Evolutionary conservation across 169 alveolate species (phyloP).

Genomic region (Cryptosporidium ryanae): DNA sequence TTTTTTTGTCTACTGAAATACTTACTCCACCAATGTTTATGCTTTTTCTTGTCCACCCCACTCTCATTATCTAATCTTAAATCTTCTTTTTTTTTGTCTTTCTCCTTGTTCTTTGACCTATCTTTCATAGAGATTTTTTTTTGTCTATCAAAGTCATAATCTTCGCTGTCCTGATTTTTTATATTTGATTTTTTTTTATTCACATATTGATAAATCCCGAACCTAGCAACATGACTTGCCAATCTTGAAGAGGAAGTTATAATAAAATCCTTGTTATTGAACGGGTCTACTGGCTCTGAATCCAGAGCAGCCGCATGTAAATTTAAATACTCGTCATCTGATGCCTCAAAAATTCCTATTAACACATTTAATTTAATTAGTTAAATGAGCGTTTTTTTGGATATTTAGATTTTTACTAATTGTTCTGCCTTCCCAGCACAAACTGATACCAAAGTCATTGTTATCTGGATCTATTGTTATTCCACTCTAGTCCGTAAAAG

Average conservation of each 20-base stretch:
- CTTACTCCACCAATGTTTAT: slow-evolving; percentile 41
- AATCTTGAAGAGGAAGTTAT: slow-evolving; percentile 20
- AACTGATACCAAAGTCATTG: too few relatives aligned
- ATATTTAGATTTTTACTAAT: neutral
- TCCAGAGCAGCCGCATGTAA: slow-evolving; percentile 57
- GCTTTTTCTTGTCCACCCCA: neutral
- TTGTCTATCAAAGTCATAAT: neutral
- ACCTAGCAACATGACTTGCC: slow-evolving; percentile 35
- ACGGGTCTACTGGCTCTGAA: slow-evolving; percentile 71
- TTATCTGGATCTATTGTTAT: too few relatives aligned
- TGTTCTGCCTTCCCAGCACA: neutral
- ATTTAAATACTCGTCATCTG: slow-evolving; percentile 47
- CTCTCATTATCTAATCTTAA: neutral
- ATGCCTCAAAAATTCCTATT: slow-evolving; percentile 54
- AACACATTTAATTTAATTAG: neutral
- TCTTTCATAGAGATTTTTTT: neutral
- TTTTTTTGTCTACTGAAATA: slow-evolving; percentile 20
- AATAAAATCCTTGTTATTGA: slow-evolving; percentile 33
- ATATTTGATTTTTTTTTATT: neutral
- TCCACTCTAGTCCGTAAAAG: too few relatives aligned
- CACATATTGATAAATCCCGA: slow-evolving; percentile 41
- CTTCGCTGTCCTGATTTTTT: neutral
- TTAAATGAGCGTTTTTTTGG: neutral
- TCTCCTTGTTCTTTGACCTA: neutral
- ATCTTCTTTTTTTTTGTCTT: neutral